A percentile compares a stretch with the other conserved stretches of the same genome.
These are phyloP conservation scores for Basidioascus undulatus DNA, from an alignment of 768 basidiomycete genomes.

Conservation along the genomic window DNA sequence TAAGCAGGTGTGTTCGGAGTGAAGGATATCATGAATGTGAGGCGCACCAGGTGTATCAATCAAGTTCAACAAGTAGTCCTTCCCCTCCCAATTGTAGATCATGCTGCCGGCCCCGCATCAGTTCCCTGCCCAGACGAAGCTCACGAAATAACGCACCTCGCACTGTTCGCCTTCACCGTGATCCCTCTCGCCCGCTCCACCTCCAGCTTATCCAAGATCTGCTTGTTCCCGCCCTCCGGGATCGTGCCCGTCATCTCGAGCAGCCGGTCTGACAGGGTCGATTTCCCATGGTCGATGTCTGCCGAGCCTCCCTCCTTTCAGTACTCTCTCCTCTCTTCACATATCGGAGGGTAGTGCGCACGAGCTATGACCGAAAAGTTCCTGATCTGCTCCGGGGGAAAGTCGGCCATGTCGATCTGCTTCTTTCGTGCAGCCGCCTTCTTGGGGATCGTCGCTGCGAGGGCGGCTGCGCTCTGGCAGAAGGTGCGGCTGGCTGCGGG, in stretches of 20 bases:
- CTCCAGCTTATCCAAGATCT: conserved; percentile 79
- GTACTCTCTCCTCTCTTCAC: too few species aligned
- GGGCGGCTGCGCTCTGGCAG: too few species aligned
- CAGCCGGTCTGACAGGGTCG: conserved; percentile 22
- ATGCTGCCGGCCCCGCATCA: conserved; percentile 36
- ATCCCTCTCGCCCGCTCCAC: conserved; percentile 93
- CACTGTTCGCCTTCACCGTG: conserved; percentile 92
- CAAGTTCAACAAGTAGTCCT: conserved; percentile 57
- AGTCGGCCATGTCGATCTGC: conserved; percentile 16
- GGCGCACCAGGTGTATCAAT: conserved; percentile 68
- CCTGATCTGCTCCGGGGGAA: conserved; percentile 19
- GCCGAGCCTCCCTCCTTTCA: too few species aligned
- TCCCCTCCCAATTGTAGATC: conserved; percentile 36
- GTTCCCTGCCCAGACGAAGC: background rate
- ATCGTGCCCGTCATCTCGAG: conserved; percentile 71
- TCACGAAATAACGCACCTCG: conserved; percentile 33
- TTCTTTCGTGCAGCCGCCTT: background rate
- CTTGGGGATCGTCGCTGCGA: too few species aligned
- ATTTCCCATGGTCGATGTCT: conserved; percentile 62
- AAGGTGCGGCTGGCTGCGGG: too few species aligned
- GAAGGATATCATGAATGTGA: too few species aligned
- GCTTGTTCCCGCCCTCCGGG: conserved; percentile 40
- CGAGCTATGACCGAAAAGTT: conserved; percentile 85
- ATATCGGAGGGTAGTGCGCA: background rate
- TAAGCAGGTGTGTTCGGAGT: too few species aligned